These are phyloP conservation scores for Saturnispora quitensis DNA, from an alignment of 805 yeast species.

Conservation along the genomic window DNA sequence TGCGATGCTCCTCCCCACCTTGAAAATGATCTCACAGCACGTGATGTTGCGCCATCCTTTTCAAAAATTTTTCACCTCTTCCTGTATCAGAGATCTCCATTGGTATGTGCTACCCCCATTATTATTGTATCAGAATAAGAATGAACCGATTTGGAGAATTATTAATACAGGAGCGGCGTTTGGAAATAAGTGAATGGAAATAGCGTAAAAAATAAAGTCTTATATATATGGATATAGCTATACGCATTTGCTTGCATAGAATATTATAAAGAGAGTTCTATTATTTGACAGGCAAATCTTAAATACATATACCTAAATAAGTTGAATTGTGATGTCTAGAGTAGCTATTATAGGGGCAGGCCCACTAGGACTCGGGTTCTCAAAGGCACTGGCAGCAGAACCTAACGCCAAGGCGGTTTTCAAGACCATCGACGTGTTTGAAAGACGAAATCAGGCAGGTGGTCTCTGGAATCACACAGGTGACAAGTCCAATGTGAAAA, in stretches of 20 bases:
- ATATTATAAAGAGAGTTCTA: background rate
- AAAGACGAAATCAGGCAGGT: slow-evolving; percentile 25
- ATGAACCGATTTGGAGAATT: slow-evolving; percentile 2
- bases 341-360: slow-evolving; percentile 31
- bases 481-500: slow-evolving; percentile 19
- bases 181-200: background rate
- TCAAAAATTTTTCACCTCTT: background rate
- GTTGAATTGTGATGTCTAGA: slow-evolving; percentile 4
- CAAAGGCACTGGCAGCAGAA: slow-evolving; percentile 27
- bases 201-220: background rate
- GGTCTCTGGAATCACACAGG: slow-evolving; percentile 29
- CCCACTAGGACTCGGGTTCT: slow-evolving; percentile 27
- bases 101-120: background rate
- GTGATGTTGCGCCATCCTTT: slow-evolving; percentile 4
- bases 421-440: slow-evolving; percentile 23
- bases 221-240: background rate
- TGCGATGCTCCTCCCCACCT: background rate
- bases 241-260: background rate
- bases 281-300: background rate
- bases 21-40: background rate
- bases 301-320: background rate
- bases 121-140: background rate
- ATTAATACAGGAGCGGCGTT: slow-evolving; percentile 10
- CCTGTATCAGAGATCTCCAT: background rate
- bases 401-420: slow-evolving; percentile 20